phyloP scores from a whole-genome alignment of 192 early-diverging fungal species.

The Dissophora globulifera region DNA sequence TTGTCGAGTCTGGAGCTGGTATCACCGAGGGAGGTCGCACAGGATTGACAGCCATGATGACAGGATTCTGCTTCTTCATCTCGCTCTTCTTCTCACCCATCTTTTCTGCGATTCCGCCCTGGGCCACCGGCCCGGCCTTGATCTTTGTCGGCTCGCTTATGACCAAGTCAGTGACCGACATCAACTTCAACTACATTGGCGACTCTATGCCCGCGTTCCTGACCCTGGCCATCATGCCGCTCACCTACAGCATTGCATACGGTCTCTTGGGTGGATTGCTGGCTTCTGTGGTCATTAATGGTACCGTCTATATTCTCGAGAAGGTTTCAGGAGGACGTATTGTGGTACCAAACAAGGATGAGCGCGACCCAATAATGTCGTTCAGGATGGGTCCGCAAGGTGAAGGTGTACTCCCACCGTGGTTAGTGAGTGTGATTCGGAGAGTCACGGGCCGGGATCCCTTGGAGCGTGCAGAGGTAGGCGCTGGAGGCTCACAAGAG shows the following conservation, averaged over 20 bases:
- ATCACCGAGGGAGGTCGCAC: constrained; percentile 85
- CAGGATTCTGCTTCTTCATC: constrained; percentile 78
- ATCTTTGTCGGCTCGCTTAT: constrained; percentile 86
- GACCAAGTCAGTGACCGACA: constrained; percentile 71
- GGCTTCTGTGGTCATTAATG: constrained; percentile 78
- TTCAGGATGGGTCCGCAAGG: constrained; percentile 51
- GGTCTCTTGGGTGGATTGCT: constrained; percentile 80
- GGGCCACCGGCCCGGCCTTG: constrained; percentile 86
- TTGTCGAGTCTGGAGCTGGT: constrained; percentile 86
- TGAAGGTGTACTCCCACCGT: constrained; percentile 47
- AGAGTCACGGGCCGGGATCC: constrained; percentile 40
- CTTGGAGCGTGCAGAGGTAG: constrained; percentile 34
- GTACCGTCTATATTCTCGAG: constrained; percentile 63
- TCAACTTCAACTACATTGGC: constrained; percentile 85
- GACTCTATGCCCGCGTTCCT: constrained; percentile 84
- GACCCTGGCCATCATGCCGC: constrained; percentile 79
- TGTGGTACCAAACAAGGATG: constrained; percentile 51
- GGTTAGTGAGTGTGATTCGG: constrained; percentile 42
- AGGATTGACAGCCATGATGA: constrained; percentile 77
- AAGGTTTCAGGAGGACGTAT: constrained; percentile 67
- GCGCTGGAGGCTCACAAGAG: constrained; percentile 16
- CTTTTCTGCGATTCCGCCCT: constrained; percentile 85
- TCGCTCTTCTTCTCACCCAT: constrained; percentile 86
- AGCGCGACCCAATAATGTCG: constrained; percentile 45
- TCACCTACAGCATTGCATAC: constrained; percentile 86